These are phyloP conservation scores for Betula pendula DNA, from an alignment of 306 rosid genomes.

Conservation along the genomic window DNA sequence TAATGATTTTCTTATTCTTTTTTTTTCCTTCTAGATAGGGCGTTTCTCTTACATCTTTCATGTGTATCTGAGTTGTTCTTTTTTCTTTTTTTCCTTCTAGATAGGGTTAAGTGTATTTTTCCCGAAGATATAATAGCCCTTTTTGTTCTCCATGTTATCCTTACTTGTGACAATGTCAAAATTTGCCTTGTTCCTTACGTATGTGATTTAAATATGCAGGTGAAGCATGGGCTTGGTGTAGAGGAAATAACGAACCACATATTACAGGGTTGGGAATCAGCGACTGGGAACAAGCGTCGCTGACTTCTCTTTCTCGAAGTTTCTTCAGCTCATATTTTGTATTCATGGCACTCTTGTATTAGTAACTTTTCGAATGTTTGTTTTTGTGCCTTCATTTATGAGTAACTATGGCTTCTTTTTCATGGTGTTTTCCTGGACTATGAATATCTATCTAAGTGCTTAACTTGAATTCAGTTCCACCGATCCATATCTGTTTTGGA, in stretches of 20 bases:
- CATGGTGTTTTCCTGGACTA: too few relatives aligned
- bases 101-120: too few relatives aligned
- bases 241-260: constrained; percentile 74
- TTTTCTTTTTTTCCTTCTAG: too few relatives aligned
- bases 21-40: too few relatives aligned
- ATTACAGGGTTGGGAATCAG: constrained; percentile 67
- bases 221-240: constrained; percentile 79
- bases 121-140: background rate
- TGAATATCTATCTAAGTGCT: too few relatives aligned
- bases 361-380: background rate
- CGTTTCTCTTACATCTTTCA: too few relatives aligned
- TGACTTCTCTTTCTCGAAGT: constrained; percentile 26
- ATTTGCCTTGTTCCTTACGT: background rate
- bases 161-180: background rate
- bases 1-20: too few relatives aligned
- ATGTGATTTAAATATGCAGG: constrained; percentile 43
- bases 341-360: background rate
- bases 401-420: constrained; percentile 1
- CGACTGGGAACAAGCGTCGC: constrained; percentile 69
- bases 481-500: too few relatives aligned
- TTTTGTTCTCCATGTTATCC: background rate
- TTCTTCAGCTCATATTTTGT: constrained; percentile 2
- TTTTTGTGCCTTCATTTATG: background rate
- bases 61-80: too few relatives aligned
- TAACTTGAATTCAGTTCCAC: too few relatives aligned